Base-by-base conservation (phyloP, 1,284 basidiomycete species). In the Ceratobasidium sp. region DNA sequence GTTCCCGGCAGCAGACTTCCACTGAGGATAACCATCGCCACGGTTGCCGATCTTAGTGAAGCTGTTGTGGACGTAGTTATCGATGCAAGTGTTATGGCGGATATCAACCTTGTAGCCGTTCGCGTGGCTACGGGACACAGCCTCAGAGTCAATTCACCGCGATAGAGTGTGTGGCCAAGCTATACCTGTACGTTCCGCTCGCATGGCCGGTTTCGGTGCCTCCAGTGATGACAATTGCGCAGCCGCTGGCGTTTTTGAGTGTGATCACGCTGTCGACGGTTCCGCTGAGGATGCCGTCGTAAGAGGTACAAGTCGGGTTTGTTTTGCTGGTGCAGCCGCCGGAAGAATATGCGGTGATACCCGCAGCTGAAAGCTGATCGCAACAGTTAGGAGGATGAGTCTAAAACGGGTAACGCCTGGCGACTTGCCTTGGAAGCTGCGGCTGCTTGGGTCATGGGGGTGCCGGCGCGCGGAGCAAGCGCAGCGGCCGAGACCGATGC, bases 31-130 rank as follows among this genome's bases (percentile, higher is more conserved):
- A 10, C 72, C 72, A 41, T 73, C 72, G 18, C 58, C 48, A 12
- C 72, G 65, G 32, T 73, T 57, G 39, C 48, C 65, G 46, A 73
- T 73, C 43, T 60, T 71, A 9, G 67, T 71, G 39, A 73, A 73
- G 9, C 45, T 41, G 34, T 48, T 73, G 36, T 53, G 59, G 59
- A 73, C 48, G 45, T 71, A 73, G 30, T 39, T 60, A 32, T 73
- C 55, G 52, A 73, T 1, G n/a, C 52, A 39, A 39, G 65, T 53
- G 12, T 45, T 39, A 26, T 71, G 57, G 46, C 12, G 53, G 45
- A 73, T 26, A 34, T 73, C 72, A 36, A 73, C 65, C 52, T 73
- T 73, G 67, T 73, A 73, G 18, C 72, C 72, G 23, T 70, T 73
- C 18, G 48, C 59, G 48, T 73, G 72, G 34, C 59, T 71, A 26